phyloP scores from a whole-genome alignment of 1,284 basidiomycete species.

The Pyrrhoderma noxium region DNA sequence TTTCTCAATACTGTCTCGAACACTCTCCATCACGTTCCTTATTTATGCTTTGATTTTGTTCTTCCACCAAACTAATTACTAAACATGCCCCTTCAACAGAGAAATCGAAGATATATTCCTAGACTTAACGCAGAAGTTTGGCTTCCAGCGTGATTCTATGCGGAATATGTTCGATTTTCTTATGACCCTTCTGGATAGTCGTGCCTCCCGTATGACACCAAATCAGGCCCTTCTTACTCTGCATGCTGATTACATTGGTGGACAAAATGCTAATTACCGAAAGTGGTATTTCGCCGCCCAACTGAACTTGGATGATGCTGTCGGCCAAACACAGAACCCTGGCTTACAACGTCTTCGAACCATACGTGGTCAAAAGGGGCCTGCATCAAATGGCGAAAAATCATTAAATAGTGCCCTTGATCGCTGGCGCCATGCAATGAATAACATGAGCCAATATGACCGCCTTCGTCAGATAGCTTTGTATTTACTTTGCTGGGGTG shows the following conservation, averaged over 20 bases:
- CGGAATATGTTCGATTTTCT: slow-evolving; percentile 96
- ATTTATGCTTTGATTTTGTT: too few species aligned
- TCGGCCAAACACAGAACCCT: slow-evolving; percentile 91
- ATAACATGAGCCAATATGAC: slow-evolving; percentile 98
- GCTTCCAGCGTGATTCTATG: slow-evolving; percentile 93
- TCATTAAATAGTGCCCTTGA: slow-evolving; percentile 89
- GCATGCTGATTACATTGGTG: slow-evolving; percentile 98
- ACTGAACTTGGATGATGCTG: slow-evolving; percentile 97
- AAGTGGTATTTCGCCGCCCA: slow-evolving; percentile 99
- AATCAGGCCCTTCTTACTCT: slow-evolving; percentile 93
- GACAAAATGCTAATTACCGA: slow-evolving; percentile 93
- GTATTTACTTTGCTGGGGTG: slow-evolving; percentile 96
- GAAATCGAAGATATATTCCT: slow-evolving; percentile 99
- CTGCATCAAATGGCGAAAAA: slow-evolving; percentile 62
- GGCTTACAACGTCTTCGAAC: slow-evolving; percentile 82
- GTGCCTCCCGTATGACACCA: slow-evolving; percentile 97
- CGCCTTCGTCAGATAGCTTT: slow-evolving; percentile 93
- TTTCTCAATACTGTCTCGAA: neutral
- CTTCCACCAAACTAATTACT: too few species aligned
- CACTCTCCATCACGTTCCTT: too few species aligned
- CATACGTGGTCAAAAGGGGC: slow-evolving; percentile 29
- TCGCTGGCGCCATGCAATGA: slow-evolving; percentile 98
- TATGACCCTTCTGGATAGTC: slow-evolving; percentile 96
- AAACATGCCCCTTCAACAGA: slow-evolving; percentile 15
- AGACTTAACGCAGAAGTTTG: slow-evolving; percentile 98